phyloP scores from a whole-genome alignment of 768 basidiomycete species.

The Phylloporus arenicola region DNA sequence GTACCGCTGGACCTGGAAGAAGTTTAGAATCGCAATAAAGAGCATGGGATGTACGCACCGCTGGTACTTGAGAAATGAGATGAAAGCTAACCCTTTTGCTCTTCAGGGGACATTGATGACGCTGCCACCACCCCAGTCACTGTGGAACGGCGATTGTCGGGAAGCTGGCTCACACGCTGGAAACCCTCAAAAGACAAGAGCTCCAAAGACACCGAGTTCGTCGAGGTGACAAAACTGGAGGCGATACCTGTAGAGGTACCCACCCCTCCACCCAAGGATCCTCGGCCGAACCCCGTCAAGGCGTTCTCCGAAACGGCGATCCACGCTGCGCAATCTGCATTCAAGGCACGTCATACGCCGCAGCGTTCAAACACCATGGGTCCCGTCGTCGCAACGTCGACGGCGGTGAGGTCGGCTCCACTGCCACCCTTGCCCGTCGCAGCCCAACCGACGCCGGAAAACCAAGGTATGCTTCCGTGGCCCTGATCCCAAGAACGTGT shows the following conservation, averaged over 20 bases:
- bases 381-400: conserved; percentile 16
- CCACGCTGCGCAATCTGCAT: conserved; percentile 24
- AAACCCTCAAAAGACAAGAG: conserved; percentile 35
- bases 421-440: conserved; percentile 17
- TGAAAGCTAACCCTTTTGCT: background rate
- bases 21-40: conserved; percentile 69
- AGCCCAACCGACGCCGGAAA: conserved; percentile 7
- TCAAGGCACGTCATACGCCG: conserved; percentile 24
- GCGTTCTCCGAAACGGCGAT: conserved; percentile 30
- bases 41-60: conserved; percentile 72
- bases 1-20: conserved; percentile 82
- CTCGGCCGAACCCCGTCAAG: conserved; percentile 33
- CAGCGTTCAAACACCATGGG: conserved; percentile 30
- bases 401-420: conserved; percentile 5
- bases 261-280: conserved; percentile 26
- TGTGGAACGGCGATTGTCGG: conserved; percentile 45
- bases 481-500: background rate
- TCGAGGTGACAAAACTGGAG: conserved; percentile 27
- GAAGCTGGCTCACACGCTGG: conserved; percentile 48
- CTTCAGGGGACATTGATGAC: conserved; percentile 62
- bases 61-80: background rate
- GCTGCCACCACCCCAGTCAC: conserved; percentile 57
- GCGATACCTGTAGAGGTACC: background rate
- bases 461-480: conserved; percentile 12
- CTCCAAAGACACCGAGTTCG: conserved; percentile 30